Base-by-base conservation (phyloP, 108 stramenopile species). In the Mediolabrus comicus region DNA sequence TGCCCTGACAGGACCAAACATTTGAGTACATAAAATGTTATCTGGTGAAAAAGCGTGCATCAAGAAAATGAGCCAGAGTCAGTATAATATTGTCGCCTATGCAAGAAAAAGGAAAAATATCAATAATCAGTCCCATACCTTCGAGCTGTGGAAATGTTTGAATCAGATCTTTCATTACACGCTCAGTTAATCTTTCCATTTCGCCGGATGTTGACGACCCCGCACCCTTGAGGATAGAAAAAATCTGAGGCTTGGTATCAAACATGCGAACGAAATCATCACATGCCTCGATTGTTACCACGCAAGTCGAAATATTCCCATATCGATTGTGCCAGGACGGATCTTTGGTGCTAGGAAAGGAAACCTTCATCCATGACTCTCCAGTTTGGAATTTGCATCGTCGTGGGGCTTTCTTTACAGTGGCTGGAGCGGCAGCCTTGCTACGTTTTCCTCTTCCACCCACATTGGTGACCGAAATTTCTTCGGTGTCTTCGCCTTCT, bases 271-370 rank as follows among this genome's bases (percentile, higher is more conserved):
- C 95, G 71, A 93, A 92, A 54, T 96, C 90, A 67, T 96, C 95
- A 63, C 92, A 92, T 16, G 95, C 95, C 77, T 96, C 95, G 12
- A 96, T 80, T 9, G 95, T 93, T 6, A 96, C 89, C 3, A 96
- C 95, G 69, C 95, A 96, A 0, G 92, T 93, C 2, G 86, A 79
- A 22, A 86, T 69, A 1, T 77, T 60, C 0, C 90, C 92, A 46
- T 93, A 82, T 9, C 88, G 76, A 46, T 79, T 69, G 33, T 74
- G 59, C 78, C 91, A 96, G 25, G 88, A 88, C 26, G 95, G 95
- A 86, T 96, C 95, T 63, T 93, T 93, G 4, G 95, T 92, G 29
- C 92, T 93, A 6, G 95, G 95, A 62, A 96, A 96, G 9, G 92
- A 89, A 28, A 96, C 82, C 24, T 92, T 83, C 79, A 92, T 84